phyloP scores from a whole-genome alignment of 2,329 filamentous ascomycete genomes.

The Graphilbum fragrans region DNA sequence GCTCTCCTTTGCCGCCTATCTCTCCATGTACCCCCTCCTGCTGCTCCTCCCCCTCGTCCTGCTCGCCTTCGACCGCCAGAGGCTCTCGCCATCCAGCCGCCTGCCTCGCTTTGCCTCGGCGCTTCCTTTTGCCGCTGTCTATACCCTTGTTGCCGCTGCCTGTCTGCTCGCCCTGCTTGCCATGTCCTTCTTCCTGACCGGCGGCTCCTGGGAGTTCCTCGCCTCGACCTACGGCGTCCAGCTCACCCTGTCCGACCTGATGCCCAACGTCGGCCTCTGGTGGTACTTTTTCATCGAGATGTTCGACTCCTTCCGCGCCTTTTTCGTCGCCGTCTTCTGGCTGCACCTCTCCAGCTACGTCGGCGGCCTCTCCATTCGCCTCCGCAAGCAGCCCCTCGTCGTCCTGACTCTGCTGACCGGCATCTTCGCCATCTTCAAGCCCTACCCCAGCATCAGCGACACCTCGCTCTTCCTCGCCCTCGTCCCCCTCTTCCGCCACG shows the following conservation, averaged over 20 bases:
- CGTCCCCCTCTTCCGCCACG: slow-evolving; percentile 76
- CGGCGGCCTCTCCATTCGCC: slow-evolving; percentile 68
- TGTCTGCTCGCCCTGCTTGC: slow-evolving; percentile 52
- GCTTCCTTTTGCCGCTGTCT: slow-evolving; percentile 39
- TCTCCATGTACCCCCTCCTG: slow-evolving; percentile 83
- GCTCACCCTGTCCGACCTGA: slow-evolving; percentile 79
- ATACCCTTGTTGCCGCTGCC: slow-evolving; percentile 37
- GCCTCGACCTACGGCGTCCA: slow-evolving; percentile 86
- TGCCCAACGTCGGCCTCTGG: slow-evolving; percentile 92
- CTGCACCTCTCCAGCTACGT: slow-evolving; percentile 87
- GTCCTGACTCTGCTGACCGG: slow-evolving; percentile 76
- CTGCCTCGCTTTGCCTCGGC: slow-evolving; percentile 17
- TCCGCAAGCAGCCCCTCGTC: slow-evolving; percentile 77
- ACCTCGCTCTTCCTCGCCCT: slow-evolving; percentile 75
- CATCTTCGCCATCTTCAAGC: slow-evolving; percentile 90
- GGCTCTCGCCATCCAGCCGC: not conserved
- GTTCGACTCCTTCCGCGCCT: slow-evolving; percentile 94
- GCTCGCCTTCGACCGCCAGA: slow-evolving; percentile 62
- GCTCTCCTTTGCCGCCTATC: slow-evolving; percentile 75
- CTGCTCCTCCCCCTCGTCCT: slow-evolving; percentile 73
- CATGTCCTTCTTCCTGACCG: slow-evolving; percentile 62
- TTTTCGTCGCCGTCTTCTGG: slow-evolving; percentile 98
- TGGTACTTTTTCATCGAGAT: slow-evolving; percentile 99
- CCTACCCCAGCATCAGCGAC: slow-evolving; percentile 88
- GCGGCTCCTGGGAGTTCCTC: slow-evolving; percentile 76